Evolutionary conservation across 768 basidiomycete species (phyloP).

Genomic region (Mrakia blollopis): DNA sequence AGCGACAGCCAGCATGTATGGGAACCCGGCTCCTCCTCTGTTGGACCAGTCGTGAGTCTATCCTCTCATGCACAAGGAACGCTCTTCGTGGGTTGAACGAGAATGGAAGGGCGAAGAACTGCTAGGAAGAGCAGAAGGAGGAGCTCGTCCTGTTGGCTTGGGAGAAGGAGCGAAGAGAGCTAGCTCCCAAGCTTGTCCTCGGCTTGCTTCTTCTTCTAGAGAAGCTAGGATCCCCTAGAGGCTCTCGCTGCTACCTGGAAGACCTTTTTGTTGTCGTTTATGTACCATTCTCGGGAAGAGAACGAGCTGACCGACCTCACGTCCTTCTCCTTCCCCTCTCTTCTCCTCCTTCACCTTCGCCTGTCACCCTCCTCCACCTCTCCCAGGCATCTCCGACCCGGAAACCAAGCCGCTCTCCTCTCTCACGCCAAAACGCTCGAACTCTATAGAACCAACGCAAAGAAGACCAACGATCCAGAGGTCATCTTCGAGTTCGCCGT

Average conservation of each 20-base stretch:
- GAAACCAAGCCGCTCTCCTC: conserved; percentile 84
- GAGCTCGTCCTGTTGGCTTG: no score
- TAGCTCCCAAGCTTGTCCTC: no score
- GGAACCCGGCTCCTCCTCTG: conserved; percentile 17
- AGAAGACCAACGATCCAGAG: conserved; percentile 97
- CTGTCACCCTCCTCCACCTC: not conserved
- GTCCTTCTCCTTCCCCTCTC: conserved; percentile 10
- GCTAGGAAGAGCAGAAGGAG: no score
- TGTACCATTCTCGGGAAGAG: not conserved
- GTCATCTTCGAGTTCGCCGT: conserved; percentile 97
- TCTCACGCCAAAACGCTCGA: conserved; percentile 95
- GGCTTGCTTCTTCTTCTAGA: no score
- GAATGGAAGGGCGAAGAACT: no score
- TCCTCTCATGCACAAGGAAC: no score
- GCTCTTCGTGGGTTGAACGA: no score
- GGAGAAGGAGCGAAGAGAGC: no score
- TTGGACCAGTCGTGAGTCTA: conserved; percentile 31
- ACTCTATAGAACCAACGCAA: conserved; percentile 93
- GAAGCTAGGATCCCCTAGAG: no score
- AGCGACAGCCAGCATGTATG: conserved; percentile 11
- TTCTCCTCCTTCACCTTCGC: not conserved
- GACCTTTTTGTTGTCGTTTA: not conserved
- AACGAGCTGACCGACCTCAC: not conserved
- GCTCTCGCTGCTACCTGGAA: no score
- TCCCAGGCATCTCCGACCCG: conserved; percentile 69